Conservation (phyloP, 768 basidiomycete species). For the Lactarius hatsudake region DNA sequence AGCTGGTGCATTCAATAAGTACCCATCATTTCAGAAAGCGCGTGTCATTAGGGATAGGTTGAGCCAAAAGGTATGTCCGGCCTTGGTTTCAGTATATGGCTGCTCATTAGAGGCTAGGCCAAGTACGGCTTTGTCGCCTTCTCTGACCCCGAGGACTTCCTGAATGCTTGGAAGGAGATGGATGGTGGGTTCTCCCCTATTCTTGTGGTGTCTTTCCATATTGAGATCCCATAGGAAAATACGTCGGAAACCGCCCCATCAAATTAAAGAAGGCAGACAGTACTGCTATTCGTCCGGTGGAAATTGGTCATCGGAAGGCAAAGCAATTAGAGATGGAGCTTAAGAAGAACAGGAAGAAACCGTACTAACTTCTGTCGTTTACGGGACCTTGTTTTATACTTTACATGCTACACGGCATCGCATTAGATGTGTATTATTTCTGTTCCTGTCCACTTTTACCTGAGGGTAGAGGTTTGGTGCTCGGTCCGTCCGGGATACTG, state of each 20-base stretch:
- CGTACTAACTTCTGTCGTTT: constrained; percentile 50
- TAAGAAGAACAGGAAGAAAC: constrained; percentile 83
- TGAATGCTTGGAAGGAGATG: constrained; percentile 99
- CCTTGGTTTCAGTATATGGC: not conserved
- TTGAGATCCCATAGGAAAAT: constrained; percentile 65
- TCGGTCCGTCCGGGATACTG: too few relatives aligned
- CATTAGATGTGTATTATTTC: not conserved
- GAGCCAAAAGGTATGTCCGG: constrained; percentile 76
- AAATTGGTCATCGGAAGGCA: constrained; percentile 92
- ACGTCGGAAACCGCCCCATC: constrained; percentile 97
- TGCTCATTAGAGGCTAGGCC: constrained; percentile 50
- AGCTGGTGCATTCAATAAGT: constrained; percentile 89
- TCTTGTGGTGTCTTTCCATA: not conserved
- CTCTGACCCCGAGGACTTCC: constrained; percentile 96
- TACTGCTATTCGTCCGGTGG: constrained; percentile 82
- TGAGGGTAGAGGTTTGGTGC: too few relatives aligned
- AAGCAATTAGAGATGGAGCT: constrained; percentile 84
- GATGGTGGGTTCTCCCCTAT: constrained; percentile 60
- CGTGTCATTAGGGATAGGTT: constrained; percentile 93
- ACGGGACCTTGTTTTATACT: not conserved
- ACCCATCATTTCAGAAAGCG: constrained; percentile 90
- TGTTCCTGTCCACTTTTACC: not conserved
- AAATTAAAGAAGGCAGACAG: constrained; percentile 93
- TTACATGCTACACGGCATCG: not conserved
- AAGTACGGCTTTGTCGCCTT: constrained; percentile 98